Conservation (phyloP, 192 early-diverging fungal genomes). For the Backusella tarrabulga region DNA sequence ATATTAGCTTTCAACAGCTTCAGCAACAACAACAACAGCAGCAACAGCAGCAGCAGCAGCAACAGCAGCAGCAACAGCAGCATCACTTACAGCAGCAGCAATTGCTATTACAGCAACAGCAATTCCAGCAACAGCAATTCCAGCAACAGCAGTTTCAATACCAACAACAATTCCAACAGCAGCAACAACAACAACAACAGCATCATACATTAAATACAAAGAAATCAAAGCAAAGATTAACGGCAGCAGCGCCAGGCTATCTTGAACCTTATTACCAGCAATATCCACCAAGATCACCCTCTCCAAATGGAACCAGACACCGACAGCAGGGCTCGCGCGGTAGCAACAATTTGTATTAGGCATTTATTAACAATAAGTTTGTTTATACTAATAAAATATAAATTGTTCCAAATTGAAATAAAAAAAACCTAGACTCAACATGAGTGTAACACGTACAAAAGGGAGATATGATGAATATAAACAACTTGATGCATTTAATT, state of each 20-base stretch:
- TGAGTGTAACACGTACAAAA: background rate
- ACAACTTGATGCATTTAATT: background rate
- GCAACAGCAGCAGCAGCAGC: slow-evolving; percentile 1
- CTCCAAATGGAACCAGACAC: background rate
- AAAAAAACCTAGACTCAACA: background rate
- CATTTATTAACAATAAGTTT: background rate
- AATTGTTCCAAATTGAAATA: background rate
- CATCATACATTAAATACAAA: background rate
- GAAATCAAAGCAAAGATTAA: background rate
- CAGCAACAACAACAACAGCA: slow-evolving; percentile 15
- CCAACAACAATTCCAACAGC: background rate
- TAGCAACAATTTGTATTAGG: background rate
- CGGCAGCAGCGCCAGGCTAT: background rate
- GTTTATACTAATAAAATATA: background rate
- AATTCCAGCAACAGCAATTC: slow-evolving; percentile 2
- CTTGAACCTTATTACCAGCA: background rate
- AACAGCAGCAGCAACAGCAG: background rate
- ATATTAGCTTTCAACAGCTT: slow-evolving; percentile 29
- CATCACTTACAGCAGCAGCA: slow-evolving; percentile 5
- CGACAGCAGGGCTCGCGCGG: background rate
- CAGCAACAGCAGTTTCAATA: slow-evolving; percentile 3
- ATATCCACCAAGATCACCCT: background rate
- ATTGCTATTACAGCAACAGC: slow-evolving; percentile 1
- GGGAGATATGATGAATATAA: background rate
- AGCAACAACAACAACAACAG: background rate